These are phyloP conservation scores for Hypoxylon sp. DNA, from an alignment of 2,329 filamentous ascomycete genomes.

Conservation along the genomic window DNA sequence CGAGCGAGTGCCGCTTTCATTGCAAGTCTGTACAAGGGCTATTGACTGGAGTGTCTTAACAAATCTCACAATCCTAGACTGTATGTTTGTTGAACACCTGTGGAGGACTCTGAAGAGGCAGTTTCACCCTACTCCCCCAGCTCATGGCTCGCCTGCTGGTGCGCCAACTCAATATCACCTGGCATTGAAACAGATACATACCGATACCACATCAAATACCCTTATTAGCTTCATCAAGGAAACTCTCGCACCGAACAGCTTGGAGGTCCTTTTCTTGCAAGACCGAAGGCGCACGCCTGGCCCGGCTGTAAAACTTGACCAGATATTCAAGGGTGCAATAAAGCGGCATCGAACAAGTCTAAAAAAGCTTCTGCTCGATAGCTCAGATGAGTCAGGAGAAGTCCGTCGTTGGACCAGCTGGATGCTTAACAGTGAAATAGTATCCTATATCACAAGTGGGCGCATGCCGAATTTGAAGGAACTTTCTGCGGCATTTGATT, in stretches of 20 bases:
- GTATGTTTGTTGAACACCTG: conserved; percentile 78
- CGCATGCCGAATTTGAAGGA: conserved; percentile 80
- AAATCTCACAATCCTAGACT: conserved; percentile 80
- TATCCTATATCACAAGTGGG: conserved; percentile 82
- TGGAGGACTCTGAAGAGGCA: conserved; percentile 80
- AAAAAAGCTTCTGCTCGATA: conserved; percentile 81
- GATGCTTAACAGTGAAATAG: conserved; percentile 77
- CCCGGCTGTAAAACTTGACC: conserved; percentile 73
- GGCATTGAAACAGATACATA: conserved; percentile 80
- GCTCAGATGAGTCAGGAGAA: conserved; percentile 68
- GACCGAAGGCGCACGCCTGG: conserved; percentile 68
- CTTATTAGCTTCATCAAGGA: conserved; percentile 83
- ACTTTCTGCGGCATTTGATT: conserved; percentile 79
- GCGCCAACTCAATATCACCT: conserved; percentile 70
- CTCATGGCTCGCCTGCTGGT: conserved; percentile 52
- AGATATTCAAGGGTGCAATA: conserved; percentile 79
- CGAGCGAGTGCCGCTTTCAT: conserved; percentile 80
- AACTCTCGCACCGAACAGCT: conserved; percentile 80
- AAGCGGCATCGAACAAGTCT: conserved; percentile 79
- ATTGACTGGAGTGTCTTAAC: conserved; percentile 83
- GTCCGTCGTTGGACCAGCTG: conserved; percentile 74
- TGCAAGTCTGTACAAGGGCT: conserved; percentile 76
- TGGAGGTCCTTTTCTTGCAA: conserved; percentile 85
- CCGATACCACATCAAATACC: conserved; percentile 77
- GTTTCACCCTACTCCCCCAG: conserved; percentile 64